Evolutionary conservation across 768 basidiomycete species (phyloP), one percentile per base, ranked within the genome.

Genomic region (Erythrobasidium yunnanense): DNA sequence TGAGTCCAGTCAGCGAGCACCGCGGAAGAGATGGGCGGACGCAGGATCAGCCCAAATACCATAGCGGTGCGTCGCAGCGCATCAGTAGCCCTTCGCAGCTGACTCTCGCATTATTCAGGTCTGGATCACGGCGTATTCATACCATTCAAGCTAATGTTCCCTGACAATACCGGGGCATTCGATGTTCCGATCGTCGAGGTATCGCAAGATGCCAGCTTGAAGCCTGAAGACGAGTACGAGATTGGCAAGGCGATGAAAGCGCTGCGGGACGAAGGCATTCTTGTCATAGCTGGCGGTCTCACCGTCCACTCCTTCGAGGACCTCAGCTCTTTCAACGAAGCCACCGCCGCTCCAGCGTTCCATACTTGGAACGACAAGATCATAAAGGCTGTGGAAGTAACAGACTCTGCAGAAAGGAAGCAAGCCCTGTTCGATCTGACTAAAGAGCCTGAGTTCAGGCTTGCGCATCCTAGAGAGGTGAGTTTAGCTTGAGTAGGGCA

Each of bases 121-220:
- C 42, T 58, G 80, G 5, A 71, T 77, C 4, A 79, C 30, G 66
- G 87, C 23, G 86, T 88, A 49, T 88, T 88, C 73, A 78, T 89
- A 13, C 87, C 87, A 1, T 87, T 88, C 79, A 78, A 80, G 49
- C 73, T 85, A 66, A 88, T 88, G 87, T 88, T 88, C 71, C 68
- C 68, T 5, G 55, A 45, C n/a, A 66, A 69, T n/a, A 0, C 23
- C 0, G 35, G 65, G 51, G 81, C 84, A 65, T 79, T 73, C 25
- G 79, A 80, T 4, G 76, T 88, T 18, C 87, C 87, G 1, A 80
- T 88, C 71, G 81, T 88, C 20, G 81, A 88, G 76, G 71, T 71
- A 13, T 73, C 72, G 15, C 84, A 88, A 56, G 83, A 87, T 68
- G 77, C 79, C 8, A 82, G 78, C 65, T 70, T 87, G 68, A 79